Evolutionary conservation across 495 filamentous ascomycete species (phyloP), one percentile per base, ranked within the genome.

Genomic region (Podospora pseudopauciseta): DNA sequence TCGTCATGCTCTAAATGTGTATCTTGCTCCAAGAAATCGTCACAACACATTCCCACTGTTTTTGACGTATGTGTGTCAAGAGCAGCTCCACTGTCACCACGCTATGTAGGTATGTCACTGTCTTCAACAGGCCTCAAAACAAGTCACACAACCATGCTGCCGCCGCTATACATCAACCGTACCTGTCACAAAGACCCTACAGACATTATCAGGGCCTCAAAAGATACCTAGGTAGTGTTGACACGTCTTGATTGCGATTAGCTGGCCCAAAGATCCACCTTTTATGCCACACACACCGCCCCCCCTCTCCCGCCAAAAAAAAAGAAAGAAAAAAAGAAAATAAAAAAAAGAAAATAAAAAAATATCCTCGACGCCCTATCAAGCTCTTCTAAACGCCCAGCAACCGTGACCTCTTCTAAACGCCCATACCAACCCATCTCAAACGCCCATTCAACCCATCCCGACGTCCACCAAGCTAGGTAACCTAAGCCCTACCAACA

Each of bases 401-500:
- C 23, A 23, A 23, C 23, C 23, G 23, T 23, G 23, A 32, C 30
- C 30, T 7, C 30, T 18, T 11, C 2, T 49, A 13, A 49, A 49
- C 39, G 39, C 39, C 2, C 13, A 11, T 13, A 11, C 39, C 39
- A 49, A 13, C 15, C 39, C 39, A 11, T 11, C 39, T 16, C 15
- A 16, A 49, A 49, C 39, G 39, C 39, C 39, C 15, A 16, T 49
- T 49, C 18, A 18, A 5, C 39, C 39, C 9, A 11, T 49, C 13
- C 13, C 9, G 7, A 49, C 39, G 39, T 0, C 1, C 9, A 6
- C 5, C 9, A 16, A 49, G 39, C 54, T 13, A 56, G 19, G 16
- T 20, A 56, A 58, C 55, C 55, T 58, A n/a, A 39, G 67, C 27
- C 32, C 32, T 32, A 18, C 65, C 67, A 49, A 74, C 69, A 60